These are phyloP conservation scores for Fusarium succisae DNA, from an alignment of 2,329 filamentous ascomycete species.

Conservation along the genomic window DNA sequence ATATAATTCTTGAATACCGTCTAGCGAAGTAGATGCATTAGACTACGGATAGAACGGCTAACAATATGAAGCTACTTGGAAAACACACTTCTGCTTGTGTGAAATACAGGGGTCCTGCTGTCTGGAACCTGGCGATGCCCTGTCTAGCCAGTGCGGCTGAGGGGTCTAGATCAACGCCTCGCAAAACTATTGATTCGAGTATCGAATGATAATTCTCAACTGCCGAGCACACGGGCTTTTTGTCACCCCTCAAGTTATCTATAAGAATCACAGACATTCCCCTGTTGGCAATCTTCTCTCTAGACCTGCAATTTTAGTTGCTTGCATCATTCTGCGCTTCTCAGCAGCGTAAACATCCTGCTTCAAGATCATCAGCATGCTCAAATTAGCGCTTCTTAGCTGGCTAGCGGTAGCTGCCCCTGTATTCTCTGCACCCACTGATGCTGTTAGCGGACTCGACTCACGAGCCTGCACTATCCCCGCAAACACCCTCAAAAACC, in stretches of 20 bases:
- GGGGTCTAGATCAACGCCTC: slow-evolving; percentile 4
- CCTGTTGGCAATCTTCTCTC: fast-evolving
- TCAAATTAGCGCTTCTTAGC: neutral
- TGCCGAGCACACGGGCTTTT: neutral
- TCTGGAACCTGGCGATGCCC: neutral
- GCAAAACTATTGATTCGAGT: neutral
- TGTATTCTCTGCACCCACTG: neutral
- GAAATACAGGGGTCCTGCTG: neutral
- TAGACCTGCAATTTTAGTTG: no score
- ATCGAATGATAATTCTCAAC: neutral
- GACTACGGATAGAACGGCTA: no score
- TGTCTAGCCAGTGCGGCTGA: neutral
- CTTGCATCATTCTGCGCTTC: fast-evolving
- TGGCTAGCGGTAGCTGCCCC: neutral
- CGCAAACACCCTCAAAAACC: neutral
- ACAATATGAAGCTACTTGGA: neutral
- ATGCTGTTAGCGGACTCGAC: neutral
- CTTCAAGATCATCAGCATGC: neutral
- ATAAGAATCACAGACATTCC: neutral
- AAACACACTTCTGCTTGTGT: neutral
- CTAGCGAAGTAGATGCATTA: no score
- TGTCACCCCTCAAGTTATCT: neutral
- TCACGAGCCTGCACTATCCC: neutral
- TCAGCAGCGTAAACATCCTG: fast-evolving
- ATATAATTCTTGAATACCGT: no score